Conservation (phyloP, 768 basidiomycete species). For the Russula foetens region DNA sequence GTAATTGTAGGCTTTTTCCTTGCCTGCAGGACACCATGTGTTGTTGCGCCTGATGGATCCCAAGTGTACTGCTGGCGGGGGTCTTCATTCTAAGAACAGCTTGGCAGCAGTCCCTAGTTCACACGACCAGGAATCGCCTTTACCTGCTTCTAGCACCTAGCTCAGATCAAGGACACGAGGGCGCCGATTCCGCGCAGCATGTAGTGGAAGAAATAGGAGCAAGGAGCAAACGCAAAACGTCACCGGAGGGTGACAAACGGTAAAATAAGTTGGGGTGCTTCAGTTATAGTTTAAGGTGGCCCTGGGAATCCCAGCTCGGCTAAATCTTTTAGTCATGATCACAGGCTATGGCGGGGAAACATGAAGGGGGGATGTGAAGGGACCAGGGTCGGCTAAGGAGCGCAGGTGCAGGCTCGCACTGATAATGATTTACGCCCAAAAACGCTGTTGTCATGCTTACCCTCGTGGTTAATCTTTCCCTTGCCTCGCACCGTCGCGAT, state of each 20-base stretch:
- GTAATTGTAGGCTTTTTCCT: background rate
- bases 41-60: background rate
- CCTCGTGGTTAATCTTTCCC: constrained; percentile 4
- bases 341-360: background rate
- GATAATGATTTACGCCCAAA: constrained; percentile 6
- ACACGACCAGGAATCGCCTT: background rate
- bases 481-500: constrained; percentile 2
- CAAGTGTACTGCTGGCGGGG: background rate
- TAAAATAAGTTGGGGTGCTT: background rate
- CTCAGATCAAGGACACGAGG: constrained; percentile 2
- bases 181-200: background rate
- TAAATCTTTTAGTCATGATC: constrained; percentile 1
- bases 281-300: constrained; percentile 1
- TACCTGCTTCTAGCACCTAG: background rate
- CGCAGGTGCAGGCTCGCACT: background rate
- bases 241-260: background rate
- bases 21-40: constrained; percentile 14
- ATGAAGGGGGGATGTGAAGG: constrained; percentile 11
- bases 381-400: constrained; percentile 8
- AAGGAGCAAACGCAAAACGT: background rate
- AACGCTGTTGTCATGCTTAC: constrained; percentile 16
- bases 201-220: background rate
- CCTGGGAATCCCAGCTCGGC: background rate
- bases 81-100: background rate
- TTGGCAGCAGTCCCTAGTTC: background rate